Evolutionary conservation across 1,139 yeast species (phyloP), one percentile per base, ranked within the genome.

Genomic region (Pichia sp.): DNA sequence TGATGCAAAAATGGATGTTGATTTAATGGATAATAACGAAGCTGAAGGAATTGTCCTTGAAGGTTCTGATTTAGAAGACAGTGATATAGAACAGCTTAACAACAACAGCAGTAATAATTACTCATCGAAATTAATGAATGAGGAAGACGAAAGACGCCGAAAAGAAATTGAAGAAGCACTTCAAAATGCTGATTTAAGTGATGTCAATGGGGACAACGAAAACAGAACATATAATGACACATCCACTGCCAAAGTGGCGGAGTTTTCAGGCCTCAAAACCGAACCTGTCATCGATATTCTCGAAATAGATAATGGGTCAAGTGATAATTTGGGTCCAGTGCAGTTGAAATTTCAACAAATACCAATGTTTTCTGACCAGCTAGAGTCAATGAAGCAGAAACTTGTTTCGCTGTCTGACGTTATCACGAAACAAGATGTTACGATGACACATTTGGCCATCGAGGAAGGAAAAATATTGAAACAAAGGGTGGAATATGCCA

Each of bases 101-200:
- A 43, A 3, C 33, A 52, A 6, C 64, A 61, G 31, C 52, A 50
- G 26, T 21, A 8, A 6, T 4, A 18, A 11, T 9, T 13, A 28
- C 9, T 10, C 50, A 52, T 26, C n/a, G n/a, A n/a, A n/a, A n/a
- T n/a, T 35, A 52, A 31, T 47, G 53, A n/a, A 51, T 11, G 24
- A 30, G 19, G 24, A 16, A 25, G 19, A 29, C 2, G 19, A 10
- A 3, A 21, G 5, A 19, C 35, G 39, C 10, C 33, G 62, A 15
- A 56, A 61, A 42, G 72, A 68, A 33, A 69, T 72, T 32, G 63
- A 63, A 35, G 62, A 59, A 24, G 69, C 71, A 0, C 50, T 68
- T 4, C 59, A 60, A 27, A 62, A 60, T 16, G 56, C 62, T 3
- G 24, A 19, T 24, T 24, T 33, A n/a, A 32, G 11, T 24, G 28